Evolutionary conservation across 345 rosid genomes (phyloP).

Genomic region (Brassica nigra): DNA sequence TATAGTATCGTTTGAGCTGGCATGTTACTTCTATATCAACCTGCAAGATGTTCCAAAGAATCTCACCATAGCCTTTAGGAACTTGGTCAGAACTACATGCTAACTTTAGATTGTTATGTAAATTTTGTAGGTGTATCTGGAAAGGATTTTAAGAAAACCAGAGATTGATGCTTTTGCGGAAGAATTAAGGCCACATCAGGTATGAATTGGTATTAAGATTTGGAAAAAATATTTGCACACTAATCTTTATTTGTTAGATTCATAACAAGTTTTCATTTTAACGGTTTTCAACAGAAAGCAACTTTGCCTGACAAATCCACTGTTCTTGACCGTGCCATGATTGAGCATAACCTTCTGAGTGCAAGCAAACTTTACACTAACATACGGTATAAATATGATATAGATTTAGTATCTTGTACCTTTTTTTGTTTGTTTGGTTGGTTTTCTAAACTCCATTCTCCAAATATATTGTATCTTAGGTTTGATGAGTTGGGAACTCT

Average conservation of each 20-base stretch:
- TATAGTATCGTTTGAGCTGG: conserved; percentile 4
- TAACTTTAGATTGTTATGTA: background rate
- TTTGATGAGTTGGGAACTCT: conserved; percentile 96
- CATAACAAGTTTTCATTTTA: conserved; percentile 1
- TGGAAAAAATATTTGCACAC: conserved; percentile 6
- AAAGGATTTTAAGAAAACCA: conserved; percentile 93
- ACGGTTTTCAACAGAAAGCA: conserved; percentile 72
- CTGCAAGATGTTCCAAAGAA: background rate
- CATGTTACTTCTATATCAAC: conserved; percentile 1
- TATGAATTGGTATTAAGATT: conserved; percentile 31
- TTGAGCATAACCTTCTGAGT: conserved; percentile 95
- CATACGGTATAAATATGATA: conserved; percentile 60
- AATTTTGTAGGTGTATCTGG: conserved; percentile 78
- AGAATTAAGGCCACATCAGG: conserved; percentile 96
- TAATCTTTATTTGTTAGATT: background rate
- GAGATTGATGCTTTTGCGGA: conserved; percentile 93
- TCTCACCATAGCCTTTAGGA: conserved; percentile 17
- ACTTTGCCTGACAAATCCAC: conserved; percentile 89
- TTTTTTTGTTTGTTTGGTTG: background rate
- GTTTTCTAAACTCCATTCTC: conserved; percentile 9
- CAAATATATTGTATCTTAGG: conserved; percentile 43
- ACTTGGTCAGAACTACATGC: conserved; percentile 16
- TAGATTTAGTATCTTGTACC: background rate
- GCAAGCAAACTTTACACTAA: conserved; percentile 97
- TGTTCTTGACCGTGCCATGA: conserved; percentile 95